These are phyloP conservation scores for Naganishia onofrii DNA, from an alignment of 768 basidiomycete genomes.

Conservation along the genomic window DNA sequence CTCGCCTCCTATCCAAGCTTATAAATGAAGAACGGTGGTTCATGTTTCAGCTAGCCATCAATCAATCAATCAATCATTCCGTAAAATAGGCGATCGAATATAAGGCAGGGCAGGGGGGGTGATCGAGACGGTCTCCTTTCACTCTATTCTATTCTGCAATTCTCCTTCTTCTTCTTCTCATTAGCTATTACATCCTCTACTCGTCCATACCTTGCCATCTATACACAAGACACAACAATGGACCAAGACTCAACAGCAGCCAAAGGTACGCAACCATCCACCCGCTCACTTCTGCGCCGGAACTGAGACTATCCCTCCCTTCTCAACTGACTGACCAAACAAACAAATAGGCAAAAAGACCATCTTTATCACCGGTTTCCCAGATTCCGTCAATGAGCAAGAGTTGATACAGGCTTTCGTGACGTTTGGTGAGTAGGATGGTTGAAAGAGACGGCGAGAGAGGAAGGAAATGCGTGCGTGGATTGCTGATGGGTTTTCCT, in stretches of 20 bases:
- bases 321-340: not conserved
- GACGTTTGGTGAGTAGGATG: conserved; percentile 68
- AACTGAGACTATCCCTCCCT: not conserved
- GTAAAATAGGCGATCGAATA: conserved; percentile 6
- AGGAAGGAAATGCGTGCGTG: too few relatives aligned
- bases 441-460: too few relatives aligned
- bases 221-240: too few relatives aligned
- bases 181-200: too few relatives aligned
- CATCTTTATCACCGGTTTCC: conserved; percentile 64
- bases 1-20: too few relatives aligned
- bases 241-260: not conserved
- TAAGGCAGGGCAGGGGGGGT: too few relatives aligned
- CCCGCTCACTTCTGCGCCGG: not conserved
- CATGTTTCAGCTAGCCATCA: conserved; percentile 19
- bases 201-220: too few relatives aligned
- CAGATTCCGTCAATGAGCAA: conserved; percentile 77
- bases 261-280: not conserved
- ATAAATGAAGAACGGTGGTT: not conserved
- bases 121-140: conserved; percentile 5
- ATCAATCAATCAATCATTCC: too few relatives aligned
- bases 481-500: not conserved
- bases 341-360: conserved; percentile 41
- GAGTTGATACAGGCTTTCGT: conserved; percentile 75
- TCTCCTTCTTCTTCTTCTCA: too few relatives aligned
- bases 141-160: too few relatives aligned